Base-by-base conservation (phyloP, 345 rosid genomes). In the Zanthoxylum bungeanum region DNA sequence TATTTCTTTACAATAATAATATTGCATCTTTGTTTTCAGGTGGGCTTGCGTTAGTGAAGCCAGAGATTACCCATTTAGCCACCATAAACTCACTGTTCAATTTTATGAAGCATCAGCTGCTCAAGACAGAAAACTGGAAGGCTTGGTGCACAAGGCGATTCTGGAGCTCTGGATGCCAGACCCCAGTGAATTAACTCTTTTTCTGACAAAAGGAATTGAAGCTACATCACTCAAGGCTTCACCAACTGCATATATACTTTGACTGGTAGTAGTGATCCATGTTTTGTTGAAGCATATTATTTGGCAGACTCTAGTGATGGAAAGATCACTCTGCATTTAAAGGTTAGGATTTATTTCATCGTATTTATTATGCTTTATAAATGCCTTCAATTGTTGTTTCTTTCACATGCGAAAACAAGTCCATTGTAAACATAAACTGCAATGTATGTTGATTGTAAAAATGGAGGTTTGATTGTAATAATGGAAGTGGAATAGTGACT, bases 51-150 rank as follows among this genome's bases (percentile, higher is more conserved):
- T 92, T 58, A 91, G 96, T 77, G 98, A 92, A 79, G 93, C 99
- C 66, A 98, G 99, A 76, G 99, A 95, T 81, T 95, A 95, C 82
- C 99, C 99, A 31, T 95, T 91, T 71, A 95, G 97, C 85, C 99
- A 95, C 84, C 98, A 95, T 80, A 92, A 95, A 79, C 89, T 92
- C 59, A 95, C 99, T 52, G 97, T 95, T 76, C 98, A 92, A 86
- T 95, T 95, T 82, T 95, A 95, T 65, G 99, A 92, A 77, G 89
- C 98, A 47, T 85, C 98, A 78, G 98, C 97, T 58, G 98, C 99
- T 49, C 99, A 95, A 85, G 99, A 95, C 78, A 88, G 99, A 74
- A 95, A 89, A 84, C 74, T 92, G 82, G 99, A 95, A 85, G 93
- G 92, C 46, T 77, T 92, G 76, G 95, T 95, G 82, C 99, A 95